phyloP scores from a whole-genome alignment of 805 yeast species.

The Ogataea ramenticola region DNA sequence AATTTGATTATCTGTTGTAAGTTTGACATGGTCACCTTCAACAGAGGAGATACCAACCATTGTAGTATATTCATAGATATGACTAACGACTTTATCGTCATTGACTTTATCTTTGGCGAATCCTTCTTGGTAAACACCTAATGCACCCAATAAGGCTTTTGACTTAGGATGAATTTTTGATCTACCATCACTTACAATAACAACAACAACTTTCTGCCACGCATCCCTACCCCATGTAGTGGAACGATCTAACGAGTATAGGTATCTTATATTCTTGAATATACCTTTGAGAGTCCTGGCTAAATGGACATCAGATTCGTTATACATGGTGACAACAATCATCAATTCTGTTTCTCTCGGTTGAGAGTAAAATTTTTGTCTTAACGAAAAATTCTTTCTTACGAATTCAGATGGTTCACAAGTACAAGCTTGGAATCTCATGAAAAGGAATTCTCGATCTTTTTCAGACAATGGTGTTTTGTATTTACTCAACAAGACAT shows the following conservation, averaged over 20 bases:
- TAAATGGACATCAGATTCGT: slow-evolving; percentile 75
- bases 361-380: slow-evolving; percentile 72
- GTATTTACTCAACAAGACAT: slow-evolving; percentile 49
- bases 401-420: slow-evolving; percentile 77
- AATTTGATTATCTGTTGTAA: slow-evolving; percentile 55
- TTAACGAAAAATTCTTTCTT: slow-evolving; percentile 58
- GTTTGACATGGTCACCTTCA: slow-evolving; percentile 47
- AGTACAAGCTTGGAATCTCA: slow-evolving; percentile 93
- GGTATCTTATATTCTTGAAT: slow-evolving; percentile 75
- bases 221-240: slow-evolving; percentile 90
- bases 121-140: slow-evolving; percentile 93
- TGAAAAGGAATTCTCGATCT: slow-evolving; percentile 62
- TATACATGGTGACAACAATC: slow-evolving; percentile 84
- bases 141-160: slow-evolving; percentile 69
- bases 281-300: slow-evolving; percentile 88
- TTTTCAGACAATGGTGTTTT: slow-evolving; percentile 35
- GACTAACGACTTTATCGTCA: slow-evolving; percentile 74
- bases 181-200: slow-evolving; percentile 89
- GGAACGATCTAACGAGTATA: slow-evolving; percentile 55
- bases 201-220: slow-evolving; percentile 90
- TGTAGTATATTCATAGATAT: slow-evolving; percentile 89
- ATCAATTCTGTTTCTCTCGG: slow-evolving; percentile 81
- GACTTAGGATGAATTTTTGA: slow-evolving; percentile 74
- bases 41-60: slow-evolving; percentile 77
- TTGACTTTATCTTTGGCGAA: slow-evolving; percentile 89